These are phyloP conservation scores for Exophiala viscosa DNA, from an alignment of 2,329 filamentous ascomycete species.

Conservation along the genomic window DNA sequence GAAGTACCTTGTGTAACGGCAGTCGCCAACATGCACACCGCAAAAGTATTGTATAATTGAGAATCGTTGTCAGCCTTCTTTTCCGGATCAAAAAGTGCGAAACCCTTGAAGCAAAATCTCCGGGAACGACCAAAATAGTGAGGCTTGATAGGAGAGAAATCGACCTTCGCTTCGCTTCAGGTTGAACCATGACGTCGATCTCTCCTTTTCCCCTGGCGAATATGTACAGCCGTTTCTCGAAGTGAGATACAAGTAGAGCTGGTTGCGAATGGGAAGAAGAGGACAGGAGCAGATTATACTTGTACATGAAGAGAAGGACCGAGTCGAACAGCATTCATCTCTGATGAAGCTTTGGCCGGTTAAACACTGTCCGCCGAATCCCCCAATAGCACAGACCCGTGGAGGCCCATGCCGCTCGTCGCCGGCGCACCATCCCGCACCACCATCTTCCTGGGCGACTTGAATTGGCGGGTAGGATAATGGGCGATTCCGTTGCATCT, in stretches of 20 bases:
- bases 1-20: no score
- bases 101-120: constrained; percentile 6
- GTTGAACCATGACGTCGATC: constrained; percentile 17
- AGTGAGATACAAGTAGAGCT: not conserved
- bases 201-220: constrained; percentile 12
- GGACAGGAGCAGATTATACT: not conserved
- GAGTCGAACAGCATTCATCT: not conserved
- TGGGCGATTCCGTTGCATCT: constrained; percentile 15
- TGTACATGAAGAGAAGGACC: not conserved
- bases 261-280: not conserved
- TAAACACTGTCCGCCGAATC: not conserved
- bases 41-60: no score
- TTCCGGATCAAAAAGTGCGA: not conserved
- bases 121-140: not conserved
- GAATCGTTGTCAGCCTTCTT: no score
- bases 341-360: not conserved
- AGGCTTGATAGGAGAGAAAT: constrained; percentile 3
- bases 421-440: constrained; percentile 3
- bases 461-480: constrained; percentile 7
- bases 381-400: constrained; percentile 6
- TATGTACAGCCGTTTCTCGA: not conserved
- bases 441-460: not conserved
- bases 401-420: constrained; percentile 11
- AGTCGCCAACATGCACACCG: no score
- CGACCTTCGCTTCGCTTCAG: constrained; percentile 18